Base-by-base conservation (phyloP, 228 moss, liverwort and hornwort genomes). In the Sphagnum magellanicum region DNA sequence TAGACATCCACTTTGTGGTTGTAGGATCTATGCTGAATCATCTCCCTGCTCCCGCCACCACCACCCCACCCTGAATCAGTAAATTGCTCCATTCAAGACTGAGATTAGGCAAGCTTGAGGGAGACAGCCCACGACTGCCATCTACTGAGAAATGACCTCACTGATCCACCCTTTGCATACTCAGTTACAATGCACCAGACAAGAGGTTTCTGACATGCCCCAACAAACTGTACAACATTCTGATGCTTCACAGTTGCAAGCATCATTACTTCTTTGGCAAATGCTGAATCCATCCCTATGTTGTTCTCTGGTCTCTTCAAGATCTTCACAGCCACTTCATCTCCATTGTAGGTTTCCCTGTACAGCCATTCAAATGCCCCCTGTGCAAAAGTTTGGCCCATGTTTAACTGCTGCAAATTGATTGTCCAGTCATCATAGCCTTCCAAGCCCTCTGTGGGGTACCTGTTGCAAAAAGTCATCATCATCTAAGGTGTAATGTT, bases 141-240 rank as follows among this genome's bases (percentile, higher is more conserved):
- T 74, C 81, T 83, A 71, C 92, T 94, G 50, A 98, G 82, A 69
- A 98, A 98, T 7, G 94, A 90, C 59, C 98, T 87, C 13, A 98
- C 98, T 1, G 98, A 98, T 67, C 98, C 98, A 46, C 98, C 98
- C 76, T 81, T 79, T 4, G 98, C 98, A 68, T 98, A 98, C 74
- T 98, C 98, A 13, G 98, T 98, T 13, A 98, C 94, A 74, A 98
- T 98, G 80, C 98, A 98, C 98, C 98, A 94, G 49, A 98, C 98
- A 85, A 98, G 89, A 51, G 94, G 98, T 68, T 98, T 98, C 59
- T 89, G 87, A 72, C 98, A 98, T 4, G 92, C 90, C 57, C 98
- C 98, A 63, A 98, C 94, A 63, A 98, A 98, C 32, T 92, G 88
- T 57, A 98, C 98, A 46, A 98, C 98, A 63, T 98, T 98, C 75